These are phyloP conservation scores for Penicillium cinerascens DNA, from an alignment of 495 filamentous ascomycete species.

Conservation along the genomic window DNA sequence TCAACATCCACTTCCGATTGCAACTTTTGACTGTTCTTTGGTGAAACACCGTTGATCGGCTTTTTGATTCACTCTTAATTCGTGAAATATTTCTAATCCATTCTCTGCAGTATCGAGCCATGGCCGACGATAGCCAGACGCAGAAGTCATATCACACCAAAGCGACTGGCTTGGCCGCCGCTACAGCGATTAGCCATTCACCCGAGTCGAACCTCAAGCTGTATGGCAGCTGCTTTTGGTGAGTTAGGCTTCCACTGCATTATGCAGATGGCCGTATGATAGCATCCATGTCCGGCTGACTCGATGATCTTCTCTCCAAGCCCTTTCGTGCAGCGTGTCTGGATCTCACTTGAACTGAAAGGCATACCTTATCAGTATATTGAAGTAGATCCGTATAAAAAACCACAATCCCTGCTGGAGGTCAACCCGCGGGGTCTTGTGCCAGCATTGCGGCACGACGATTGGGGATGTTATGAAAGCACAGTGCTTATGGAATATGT, in stretches of 20 bases:
- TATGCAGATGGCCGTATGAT: not conserved
- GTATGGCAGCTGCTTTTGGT: constrained; percentile 92
- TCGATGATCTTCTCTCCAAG: constrained; percentile 23
- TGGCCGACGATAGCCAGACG: constrained; percentile 41
- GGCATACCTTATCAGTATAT: constrained; percentile 84
- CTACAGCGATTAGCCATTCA: constrained; percentile 69
- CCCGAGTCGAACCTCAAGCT: constrained; percentile 73
- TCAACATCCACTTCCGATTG: not conserved
- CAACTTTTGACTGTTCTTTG: not conserved
- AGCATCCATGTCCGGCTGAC: constrained; percentile 12
- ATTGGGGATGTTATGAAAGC: constrained; percentile 88
- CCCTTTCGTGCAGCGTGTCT: constrained; percentile 89
- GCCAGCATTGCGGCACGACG: constrained; percentile 75
- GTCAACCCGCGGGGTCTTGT: constrained; percentile 88
- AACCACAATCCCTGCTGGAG: constrained; percentile 71
- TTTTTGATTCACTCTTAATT: not conserved
- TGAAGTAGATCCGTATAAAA: constrained; percentile 84
- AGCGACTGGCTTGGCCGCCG: constrained; percentile 70
- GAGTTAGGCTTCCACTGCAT: constrained; percentile 21
- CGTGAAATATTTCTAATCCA: constrained; percentile 3
- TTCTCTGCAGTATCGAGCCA: constrained; percentile 28
- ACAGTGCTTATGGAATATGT: constrained; percentile 89
- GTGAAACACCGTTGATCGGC: not conserved
- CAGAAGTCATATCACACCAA: constrained; percentile 83
- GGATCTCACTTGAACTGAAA: constrained; percentile 92